Percentiles rank a stretch among this genome's conserved stretches.
These are phyloP conservation scores for Solanum pimpinellifolium DNA, from an alignment of 257 asterid species.

Conservation along the genomic window DNA sequence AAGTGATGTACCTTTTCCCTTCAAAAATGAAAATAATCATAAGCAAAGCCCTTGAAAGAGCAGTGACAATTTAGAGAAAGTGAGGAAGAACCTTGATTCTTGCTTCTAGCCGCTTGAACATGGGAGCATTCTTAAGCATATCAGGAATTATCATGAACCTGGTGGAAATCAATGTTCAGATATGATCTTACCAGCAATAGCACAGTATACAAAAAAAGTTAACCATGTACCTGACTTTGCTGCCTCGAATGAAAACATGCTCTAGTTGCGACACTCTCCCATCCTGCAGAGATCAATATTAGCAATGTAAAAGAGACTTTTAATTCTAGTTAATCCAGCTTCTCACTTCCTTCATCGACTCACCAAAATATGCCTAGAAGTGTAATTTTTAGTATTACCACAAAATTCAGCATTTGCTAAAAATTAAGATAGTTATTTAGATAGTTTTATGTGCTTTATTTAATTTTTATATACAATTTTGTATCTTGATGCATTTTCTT, in stretches of 20 bases:
- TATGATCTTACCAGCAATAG: not conserved
- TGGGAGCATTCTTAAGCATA: slow-evolving; percentile 98
- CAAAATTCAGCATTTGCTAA: not conserved
- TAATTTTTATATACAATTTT: not conserved
- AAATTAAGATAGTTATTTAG: not conserved
- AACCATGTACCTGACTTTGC: slow-evolving; percentile 75
- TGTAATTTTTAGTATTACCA: not conserved
- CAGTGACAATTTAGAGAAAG: not conserved
- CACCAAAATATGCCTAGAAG: not conserved
- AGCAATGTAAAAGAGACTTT: not conserved
- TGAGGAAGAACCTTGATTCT: slow-evolving; percentile 66
- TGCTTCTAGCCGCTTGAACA: slow-evolving; percentile 94
- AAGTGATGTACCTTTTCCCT: slow-evolving; percentile 93
- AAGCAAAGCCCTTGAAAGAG: not conserved
- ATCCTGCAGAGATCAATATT: slow-evolving; percentile 37
- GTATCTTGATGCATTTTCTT: not conserved
- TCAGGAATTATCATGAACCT: slow-evolving; percentile 98
- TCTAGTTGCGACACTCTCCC: slow-evolving; percentile 90
- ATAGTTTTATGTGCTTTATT: not conserved
- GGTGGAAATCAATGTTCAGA: not conserved
- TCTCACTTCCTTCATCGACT: not conserved
- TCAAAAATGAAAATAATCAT: slow-evolving; percentile 14
- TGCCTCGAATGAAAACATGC: slow-evolving; percentile 94
- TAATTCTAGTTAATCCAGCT: not conserved
- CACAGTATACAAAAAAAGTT: not conserved